Conservation (phyloP, 306 rosid species). For the Vigna mungo region DNA sequence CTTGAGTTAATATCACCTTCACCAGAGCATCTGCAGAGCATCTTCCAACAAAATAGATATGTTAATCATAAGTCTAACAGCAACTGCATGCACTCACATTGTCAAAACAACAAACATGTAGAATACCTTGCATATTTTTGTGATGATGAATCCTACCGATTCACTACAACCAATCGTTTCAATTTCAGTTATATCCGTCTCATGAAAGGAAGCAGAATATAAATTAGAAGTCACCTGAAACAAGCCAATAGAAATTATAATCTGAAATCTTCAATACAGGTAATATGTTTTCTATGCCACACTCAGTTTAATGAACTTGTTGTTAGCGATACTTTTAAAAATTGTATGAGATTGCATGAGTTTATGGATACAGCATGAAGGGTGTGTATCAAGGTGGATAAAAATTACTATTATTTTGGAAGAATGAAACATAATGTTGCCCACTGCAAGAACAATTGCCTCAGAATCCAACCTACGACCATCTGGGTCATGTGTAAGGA, state of each 20-base stretch:
- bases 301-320: background rate
- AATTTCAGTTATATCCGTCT: conserved; percentile 39
- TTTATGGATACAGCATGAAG: background rate
- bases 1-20: conserved; percentile 53
- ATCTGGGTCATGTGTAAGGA: conserved; percentile 70
- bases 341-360: background rate
- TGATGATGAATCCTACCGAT: conserved; percentile 47
- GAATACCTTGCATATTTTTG: conserved; percentile 53
- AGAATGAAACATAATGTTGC: conserved; percentile 61
- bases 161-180: conserved; percentile 50
- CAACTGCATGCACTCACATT: background rate
- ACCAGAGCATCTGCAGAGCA: conserved; percentile 50
- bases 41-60: conserved; percentile 50
- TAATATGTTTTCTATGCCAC: background rate
- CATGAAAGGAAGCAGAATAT: conserved; percentile 44
- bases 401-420: conserved; percentile 43
- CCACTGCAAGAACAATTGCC: conserved; percentile 56
- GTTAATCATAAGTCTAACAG: background rate
- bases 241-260: conserved; percentile 33
- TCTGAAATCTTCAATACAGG: background rate
- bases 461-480: conserved; percentile 71
- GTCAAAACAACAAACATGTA: conserved; percentile 5
- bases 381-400: background rate
- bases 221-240: conserved; percentile 65
- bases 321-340: background rate